Base-by-base conservation (phyloP, 495 filamentous ascomycete species). In the Talaromyces liani region DNA sequence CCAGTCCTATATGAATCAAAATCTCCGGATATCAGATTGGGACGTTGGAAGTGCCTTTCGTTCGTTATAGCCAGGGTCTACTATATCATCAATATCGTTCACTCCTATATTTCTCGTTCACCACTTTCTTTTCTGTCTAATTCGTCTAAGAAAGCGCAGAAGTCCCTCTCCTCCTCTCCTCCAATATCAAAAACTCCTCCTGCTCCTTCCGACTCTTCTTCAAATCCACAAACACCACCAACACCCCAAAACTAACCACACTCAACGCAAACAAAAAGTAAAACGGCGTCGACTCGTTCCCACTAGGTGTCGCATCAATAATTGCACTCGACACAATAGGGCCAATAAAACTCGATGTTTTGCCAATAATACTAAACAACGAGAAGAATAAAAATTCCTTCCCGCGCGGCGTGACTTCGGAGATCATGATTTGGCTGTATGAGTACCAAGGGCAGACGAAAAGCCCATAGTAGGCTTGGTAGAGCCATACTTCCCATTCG, bases 391-490 rank as follows among this genome's bases (percentile, higher is more conserved):
- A 79, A 34, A 82, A 81, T 61, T 83, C 80, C 55, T 80, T 82
- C 10, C 80, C 79, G 4, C 70, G 71, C 2, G 80, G 80, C 65
- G 78, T 81, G 10, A 83, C 72, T 56, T 83, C 79, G 49, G 75
- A 79, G 58, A 83, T 80, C 80, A 83, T 82, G 20, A 78, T 83
- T 73, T 83, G 80, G 9, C 77, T 73, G 61, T 83, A 83, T 73
- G 83, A 84, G 73, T 87, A 88, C 85, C 85, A 88, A 2, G 86
- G 85, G 65, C 86, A 88, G 22, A 89, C 80, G 65, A 87, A 82
- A 22, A 88, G 33, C 1, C 5, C 6, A 3, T 51, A 25, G 49
- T 61, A 54, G 24, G 34, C n/a, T 63, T 56, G 53, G 58, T 65
- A 65, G 53, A 45, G 29, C 58, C 36, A 57, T 29, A 68, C 72